Evolutionary conservation across 768 basidiomycete species (phyloP), one percentile per base, ranked within the genome.

Genomic region (Rhizopogon vesiculosus): DNA sequence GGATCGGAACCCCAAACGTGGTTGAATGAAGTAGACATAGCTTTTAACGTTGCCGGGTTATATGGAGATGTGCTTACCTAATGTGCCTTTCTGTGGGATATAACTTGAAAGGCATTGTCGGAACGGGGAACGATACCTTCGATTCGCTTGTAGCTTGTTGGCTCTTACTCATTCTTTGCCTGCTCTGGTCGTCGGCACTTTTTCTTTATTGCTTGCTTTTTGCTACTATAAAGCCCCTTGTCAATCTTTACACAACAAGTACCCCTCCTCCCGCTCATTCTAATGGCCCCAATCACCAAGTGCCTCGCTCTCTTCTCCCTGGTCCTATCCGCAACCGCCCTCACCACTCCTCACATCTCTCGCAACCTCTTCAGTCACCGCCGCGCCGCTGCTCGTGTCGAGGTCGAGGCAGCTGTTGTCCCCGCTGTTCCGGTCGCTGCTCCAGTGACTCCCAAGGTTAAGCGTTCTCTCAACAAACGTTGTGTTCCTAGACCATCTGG

Each of bases 251-350:
- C 52, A 56, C 51, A 54, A 53, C 53, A 40, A 56, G 57, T 35
- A 22, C 61, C 53, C 33, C 65, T 56, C 56, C 60, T 56, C 53
- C 31, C 58, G 31, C 56, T 31, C 57, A 40, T 45, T 60, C 25
- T 35, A 52, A 65, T 62, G 66, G 67, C 65, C 29, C 74, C 75
- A 61, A 67, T 78, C 71, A 9, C 70, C 61, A 76, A 74, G 62
- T 61, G 70, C 62, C 41, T 83, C 64, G 59, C 79, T 61, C 61
- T 81, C 59, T 56, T 80, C 63, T 61, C 68, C 59, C 57, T 79
- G 64, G 70, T 76, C 60, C 60, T 81, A 69, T 69, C 76, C 43
- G 71, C 65, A 45, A 16, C 61, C 42, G 69, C 70, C 53, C 54
- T 75, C 48, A 66, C 74, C 0, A 72, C 68, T 38, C 76, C 76